Evolutionary conservation across 2,329 filamentous ascomycete genomes (phyloP), one percentile per base, ranked within the genome.

Genomic region (Paecilomyces variotii): DNA sequence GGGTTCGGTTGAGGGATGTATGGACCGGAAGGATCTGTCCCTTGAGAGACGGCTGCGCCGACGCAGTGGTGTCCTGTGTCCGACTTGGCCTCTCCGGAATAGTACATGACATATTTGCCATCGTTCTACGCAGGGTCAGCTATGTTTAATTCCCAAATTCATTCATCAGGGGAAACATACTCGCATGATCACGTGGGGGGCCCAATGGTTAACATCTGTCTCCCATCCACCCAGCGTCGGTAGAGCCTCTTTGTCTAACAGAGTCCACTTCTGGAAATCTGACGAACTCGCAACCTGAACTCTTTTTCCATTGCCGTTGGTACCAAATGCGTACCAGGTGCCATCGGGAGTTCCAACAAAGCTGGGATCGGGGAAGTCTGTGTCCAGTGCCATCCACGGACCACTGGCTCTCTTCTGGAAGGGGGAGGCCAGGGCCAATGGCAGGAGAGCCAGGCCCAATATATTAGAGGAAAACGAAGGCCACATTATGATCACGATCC

Each of bases 81-180:
- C 24, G 66, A 68, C 10, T 73, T 75, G 53, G 76, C 73, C 62
- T 79, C 72, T 25, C 79, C 84, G 2, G 80, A 78, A 69, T 84
- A 87, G 74, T 86, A 86, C 74, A 87, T 79, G 45, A 86, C 78
- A 66, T 83, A 87, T 28, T 71, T 76, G n/a, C 80, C 82, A 51
- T 76, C 72, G 4, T 70, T 63, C 71, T 76, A 49, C 10, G 5
- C 30, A 27, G 39, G 39, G 53, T 32, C 51, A 57, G 52, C 19
- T 32, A 0, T 1, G 7, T 4, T 24, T 28, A 19, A 19, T 19
- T 7, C 54, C 62, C 51, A 19, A 51, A 54, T 19, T 19, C 7
- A 25, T n/a, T 26, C 10, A 19, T 50, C 32, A 58, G 2, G 30
- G 53, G 19, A 51, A 57, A 61, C 68, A 62, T 66, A 76, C 73